phyloP scores from a whole-genome alignment of 331 rosid genomes.

The Saraca asoca region DNA sequence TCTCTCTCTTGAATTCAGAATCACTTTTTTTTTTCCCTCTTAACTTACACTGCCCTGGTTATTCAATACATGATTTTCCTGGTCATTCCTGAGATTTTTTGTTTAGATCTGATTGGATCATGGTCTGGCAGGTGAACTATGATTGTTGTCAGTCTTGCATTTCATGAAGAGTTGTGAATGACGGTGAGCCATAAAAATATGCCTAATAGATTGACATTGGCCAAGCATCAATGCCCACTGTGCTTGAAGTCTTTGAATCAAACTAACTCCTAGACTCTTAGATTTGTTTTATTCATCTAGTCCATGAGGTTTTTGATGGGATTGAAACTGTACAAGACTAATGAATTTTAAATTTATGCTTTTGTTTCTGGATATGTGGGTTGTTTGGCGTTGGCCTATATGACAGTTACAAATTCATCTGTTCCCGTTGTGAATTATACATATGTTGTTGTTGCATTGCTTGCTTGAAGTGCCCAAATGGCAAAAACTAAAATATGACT shows the following conservation, averaged over 20 bases:
- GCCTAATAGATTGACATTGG: conserved; percentile 17
- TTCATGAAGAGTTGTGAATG: conserved; percentile 39
- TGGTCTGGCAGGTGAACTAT: conserved; percentile 53
- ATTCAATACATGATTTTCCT: not conserved
- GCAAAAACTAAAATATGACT: too few species aligned
- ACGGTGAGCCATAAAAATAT: conserved; percentile 32
- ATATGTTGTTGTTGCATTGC: not conserved
- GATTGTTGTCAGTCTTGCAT: conserved; percentile 23
- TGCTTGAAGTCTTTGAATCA: conserved; percentile 32
- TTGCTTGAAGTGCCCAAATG: too few species aligned
- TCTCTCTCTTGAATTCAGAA: conserved; percentile 31
- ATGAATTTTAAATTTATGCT: not conserved
- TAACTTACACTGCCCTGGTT: not conserved
- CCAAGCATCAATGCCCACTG: conserved; percentile 9
- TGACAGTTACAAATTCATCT: not conserved
- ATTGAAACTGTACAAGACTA: conserved; percentile 31
- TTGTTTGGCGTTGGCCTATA: not conserved
- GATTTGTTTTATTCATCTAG: conserved; percentile 1
- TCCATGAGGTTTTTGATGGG: conserved; percentile 29
- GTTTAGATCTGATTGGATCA: conserved; percentile 29
- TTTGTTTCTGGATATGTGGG: not conserved
- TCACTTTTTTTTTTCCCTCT: not conserved
- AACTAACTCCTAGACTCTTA: conserved; percentile 16
- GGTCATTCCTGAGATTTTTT: not conserved
- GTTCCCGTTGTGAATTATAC: not conserved